Evolutionary conservation across 805 yeast species (phyloP), one percentile per base, ranked within the genome.

Genomic region (Priceomyces medius): DNA sequence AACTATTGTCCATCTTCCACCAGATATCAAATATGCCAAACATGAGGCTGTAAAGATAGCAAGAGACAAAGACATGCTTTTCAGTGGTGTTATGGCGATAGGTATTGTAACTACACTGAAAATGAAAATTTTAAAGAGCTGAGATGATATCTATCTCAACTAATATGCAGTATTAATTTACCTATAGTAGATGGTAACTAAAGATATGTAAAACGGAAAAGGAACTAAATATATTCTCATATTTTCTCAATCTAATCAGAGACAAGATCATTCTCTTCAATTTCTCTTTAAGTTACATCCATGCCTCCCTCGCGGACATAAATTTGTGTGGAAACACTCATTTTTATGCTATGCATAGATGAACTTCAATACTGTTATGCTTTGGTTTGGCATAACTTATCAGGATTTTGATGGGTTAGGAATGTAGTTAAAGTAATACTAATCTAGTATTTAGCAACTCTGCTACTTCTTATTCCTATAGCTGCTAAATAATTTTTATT

Each of bases 1-100:
- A 7, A 58, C 63, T 8, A 73, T 43, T 2, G 74, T 50, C 58
- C 69, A 53, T 45, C 78, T 61, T 13, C 77, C 77, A 4, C 77
- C 78, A 1, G 71, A 58, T 10, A 61, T 32, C 28, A 64, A 52
- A 48, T 73, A 70, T 6, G 44, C 50, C 26, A 54, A 43, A 39
- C 68, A 63, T 21, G 50, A 6, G 9, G 29, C 29, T 26, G 29
- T 14, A 26, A 10, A 26, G 5, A 26, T 26, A 26, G n/a, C 29
- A 26, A n/a, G 10, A 4, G 14, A n/a, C 29, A 14, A 26, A n/a
- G 14, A 12, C 29, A 26, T 26, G 10, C 14, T 26, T 4, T 10
- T 26, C n/a, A n/a, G n/a, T n/a, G n/a, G 14, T 5, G 14, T 26
- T 10, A 10, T 8, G 29, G 29, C 4, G 29, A 14, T 26, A 21